Conservation (phyloP, 345 rosid species). For the Geranium brycei region DNA sequence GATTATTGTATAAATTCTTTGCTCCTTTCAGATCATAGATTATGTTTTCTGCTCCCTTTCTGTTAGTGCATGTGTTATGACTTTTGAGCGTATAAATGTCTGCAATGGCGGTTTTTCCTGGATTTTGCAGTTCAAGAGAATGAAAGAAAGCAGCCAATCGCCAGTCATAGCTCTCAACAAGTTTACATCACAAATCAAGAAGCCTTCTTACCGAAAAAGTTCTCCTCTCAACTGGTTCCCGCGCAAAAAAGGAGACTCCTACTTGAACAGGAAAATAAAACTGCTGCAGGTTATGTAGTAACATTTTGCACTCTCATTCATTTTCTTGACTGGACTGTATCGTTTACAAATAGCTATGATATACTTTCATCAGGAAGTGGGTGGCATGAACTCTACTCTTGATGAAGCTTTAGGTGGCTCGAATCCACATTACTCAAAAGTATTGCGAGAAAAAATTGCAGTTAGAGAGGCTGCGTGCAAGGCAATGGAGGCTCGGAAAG, state of each 20-base stretch:
- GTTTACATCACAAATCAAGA: conserved; percentile 57
- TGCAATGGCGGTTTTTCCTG: background rate
- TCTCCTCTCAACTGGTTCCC: conserved; percentile 86
- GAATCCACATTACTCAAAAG: conserved; percentile 82
- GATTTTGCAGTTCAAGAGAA: conserved; percentile 41
- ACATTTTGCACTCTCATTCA: background rate
- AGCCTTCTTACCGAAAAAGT: conserved; percentile 64
- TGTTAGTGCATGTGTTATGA: too few species aligned
- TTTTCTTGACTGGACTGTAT: background rate
- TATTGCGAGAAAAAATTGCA: conserved; percentile 81
- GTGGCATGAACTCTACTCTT: conserved; percentile 80
- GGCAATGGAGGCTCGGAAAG: conserved; percentile 85
- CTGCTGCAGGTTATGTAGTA: conserved; percentile 60
- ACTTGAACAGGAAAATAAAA: conserved; percentile 70
- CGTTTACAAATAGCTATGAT: background rate
- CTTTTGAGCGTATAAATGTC: too few species aligned
- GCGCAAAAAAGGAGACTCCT: conserved; percentile 65
- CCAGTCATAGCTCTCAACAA: conserved; percentile 38
- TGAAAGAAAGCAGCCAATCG: conserved; percentile 41
- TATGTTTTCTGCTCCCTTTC: too few species aligned
- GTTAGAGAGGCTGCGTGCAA: conserved; percentile 72
- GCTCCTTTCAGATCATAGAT: too few species aligned
- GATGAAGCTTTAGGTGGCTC: conserved; percentile 82
- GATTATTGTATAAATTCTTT: too few species aligned
- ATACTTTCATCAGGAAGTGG: conserved; percentile 53